A percentile compares a stretch with the other conserved stretches of the same genome.
Evolutionary conservation across 2,329 filamentous ascomycete species (phyloP).

Genomic region (Ramularia endophylla): DNA sequence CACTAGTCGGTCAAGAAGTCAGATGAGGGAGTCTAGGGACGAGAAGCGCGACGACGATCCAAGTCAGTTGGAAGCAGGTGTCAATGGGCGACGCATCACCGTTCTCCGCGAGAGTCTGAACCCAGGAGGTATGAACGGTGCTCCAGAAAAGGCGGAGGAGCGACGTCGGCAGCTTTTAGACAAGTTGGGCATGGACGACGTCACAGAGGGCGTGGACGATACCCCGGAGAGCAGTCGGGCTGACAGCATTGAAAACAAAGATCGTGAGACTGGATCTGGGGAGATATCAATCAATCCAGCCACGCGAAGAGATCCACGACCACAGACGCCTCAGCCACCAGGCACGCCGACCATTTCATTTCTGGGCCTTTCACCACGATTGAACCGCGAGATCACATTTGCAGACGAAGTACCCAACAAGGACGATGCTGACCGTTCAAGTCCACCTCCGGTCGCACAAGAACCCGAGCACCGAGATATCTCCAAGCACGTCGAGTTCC

Average conservation of each 20-base stretch:
- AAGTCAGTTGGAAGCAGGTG: constrained; percentile 53
- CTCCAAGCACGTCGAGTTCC: constrained; percentile 75
- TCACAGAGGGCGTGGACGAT: constrained; percentile 29
- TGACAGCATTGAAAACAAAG: constrained; percentile 7
- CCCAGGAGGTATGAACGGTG: constrained; percentile 48
- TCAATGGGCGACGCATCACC: constrained; percentile 60
- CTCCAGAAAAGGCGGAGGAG: constrained; percentile 45
- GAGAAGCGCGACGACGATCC: constrained; percentile 41
- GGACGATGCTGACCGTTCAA: constrained; percentile 5
- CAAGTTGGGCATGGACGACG: constrained; percentile 38
- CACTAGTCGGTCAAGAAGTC: constrained; percentile 33
- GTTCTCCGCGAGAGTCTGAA: constrained; percentile 48
- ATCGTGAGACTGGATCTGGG: background rate
- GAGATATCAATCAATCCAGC: constrained; percentile 1
- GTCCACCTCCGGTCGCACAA: constrained; percentile 42
- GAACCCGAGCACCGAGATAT: constrained; percentile 46
- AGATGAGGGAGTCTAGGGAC: constrained; percentile 8
- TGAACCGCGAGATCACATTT: constrained; percentile 56
- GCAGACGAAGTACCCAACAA: constrained; percentile 53
- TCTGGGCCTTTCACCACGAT: constrained; percentile 24
- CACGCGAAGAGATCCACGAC: background rate
- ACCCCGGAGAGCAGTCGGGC: constrained; percentile 29
- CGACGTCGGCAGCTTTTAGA: constrained; percentile 33
- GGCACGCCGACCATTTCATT: constrained; percentile 10
- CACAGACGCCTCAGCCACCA: background rate